A percentile compares a stretch with the other conserved stretches of the same genome.
phyloP scores from a whole-genome alignment of 1,139 yeast species.

The Protomyces arabidopsidicola region DNA sequence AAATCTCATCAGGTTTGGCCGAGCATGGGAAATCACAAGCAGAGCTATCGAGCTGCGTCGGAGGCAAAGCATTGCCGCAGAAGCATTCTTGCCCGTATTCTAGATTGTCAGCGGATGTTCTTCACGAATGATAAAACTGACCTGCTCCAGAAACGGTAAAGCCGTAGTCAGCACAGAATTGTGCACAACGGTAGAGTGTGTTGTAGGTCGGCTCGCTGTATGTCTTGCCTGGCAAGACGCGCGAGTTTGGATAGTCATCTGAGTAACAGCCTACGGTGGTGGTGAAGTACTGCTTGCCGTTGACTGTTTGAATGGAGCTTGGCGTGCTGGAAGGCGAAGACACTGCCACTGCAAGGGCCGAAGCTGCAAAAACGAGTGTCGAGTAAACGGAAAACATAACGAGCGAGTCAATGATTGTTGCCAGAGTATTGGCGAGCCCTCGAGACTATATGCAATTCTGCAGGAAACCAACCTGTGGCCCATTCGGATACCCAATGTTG shows the following conservation, averaged over 20 bases:
- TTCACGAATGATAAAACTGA: not conserved
- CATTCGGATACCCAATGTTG: too few species aligned
- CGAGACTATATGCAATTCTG: too few species aligned
- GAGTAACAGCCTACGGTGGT: conserved; percentile 4
- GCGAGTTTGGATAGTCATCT: conserved; percentile 12
- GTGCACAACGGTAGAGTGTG: not conserved
- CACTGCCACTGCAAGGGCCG: not conserved
- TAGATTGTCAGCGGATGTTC: not conserved
- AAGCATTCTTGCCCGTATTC: conserved; percentile 15
- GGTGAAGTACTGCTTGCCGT: not conserved
- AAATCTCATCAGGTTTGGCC: conserved; percentile 3
- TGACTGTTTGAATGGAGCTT: not conserved
- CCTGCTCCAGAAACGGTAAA: conserved; percentile 11
- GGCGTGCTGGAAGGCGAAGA: not conserved
- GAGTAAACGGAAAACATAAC: not conserved
- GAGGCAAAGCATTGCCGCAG: conserved; percentile 1
- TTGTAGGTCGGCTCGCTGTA: conserved; percentile 2
- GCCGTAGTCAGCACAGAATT: conserved; percentile 12
- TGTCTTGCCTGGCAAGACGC: conserved; percentile 6
- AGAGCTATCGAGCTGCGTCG: not conserved
- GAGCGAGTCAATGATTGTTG: not conserved
- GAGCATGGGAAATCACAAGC: conserved; percentile 14
- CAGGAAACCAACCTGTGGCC: too few species aligned
- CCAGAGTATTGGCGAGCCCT: too few species aligned
- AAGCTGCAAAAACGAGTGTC: not conserved